Conservation (phyloP, 2,329 filamentous ascomycete species). For the Ophiostoma ulmi region DNA sequence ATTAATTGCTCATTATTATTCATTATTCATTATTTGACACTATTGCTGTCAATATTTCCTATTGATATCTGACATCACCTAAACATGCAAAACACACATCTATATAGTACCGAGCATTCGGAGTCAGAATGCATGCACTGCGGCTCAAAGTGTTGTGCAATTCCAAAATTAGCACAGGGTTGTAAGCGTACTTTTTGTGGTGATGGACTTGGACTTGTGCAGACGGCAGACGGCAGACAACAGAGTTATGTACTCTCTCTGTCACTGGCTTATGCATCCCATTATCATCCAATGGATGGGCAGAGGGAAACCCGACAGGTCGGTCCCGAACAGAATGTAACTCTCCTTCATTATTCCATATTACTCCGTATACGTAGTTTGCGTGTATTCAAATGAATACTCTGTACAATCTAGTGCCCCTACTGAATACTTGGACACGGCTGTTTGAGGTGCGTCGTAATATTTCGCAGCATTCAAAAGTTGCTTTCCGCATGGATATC, state of each 20-base stretch:
- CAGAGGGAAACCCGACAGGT: constrained; percentile 19
- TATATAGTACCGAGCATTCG: background rate
- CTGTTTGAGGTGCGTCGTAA: background rate
- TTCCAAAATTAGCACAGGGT: constrained; percentile 11
- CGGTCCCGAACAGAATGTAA: constrained; percentile 19
- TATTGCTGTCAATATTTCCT: too few relatives aligned
- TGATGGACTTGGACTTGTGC: constrained; percentile 1
- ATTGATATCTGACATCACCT: background rate
- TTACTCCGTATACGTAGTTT: background rate
- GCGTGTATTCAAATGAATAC: too few relatives aligned
- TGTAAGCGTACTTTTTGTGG: background rate
- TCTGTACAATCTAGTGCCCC: too few relatives aligned
- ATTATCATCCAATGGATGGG: background rate
- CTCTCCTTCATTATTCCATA: background rate
- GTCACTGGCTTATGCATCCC: background rate
- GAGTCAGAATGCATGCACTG: constrained; percentile 11
- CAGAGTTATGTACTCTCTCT: background rate
- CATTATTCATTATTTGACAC: background rate
- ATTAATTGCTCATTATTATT: background rate
- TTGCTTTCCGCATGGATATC: constrained; percentile 6
- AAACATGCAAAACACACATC: background rate
- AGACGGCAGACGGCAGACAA: background rate
- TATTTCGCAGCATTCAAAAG: background rate
- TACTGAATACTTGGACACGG: background rate
- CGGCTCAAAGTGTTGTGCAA: background rate